A percentile compares a stretch with the other conserved stretches of the same genome.
Conservation (phyloP, 352 stramenopile genomes). For the Phytophthora constricta region DNA sequence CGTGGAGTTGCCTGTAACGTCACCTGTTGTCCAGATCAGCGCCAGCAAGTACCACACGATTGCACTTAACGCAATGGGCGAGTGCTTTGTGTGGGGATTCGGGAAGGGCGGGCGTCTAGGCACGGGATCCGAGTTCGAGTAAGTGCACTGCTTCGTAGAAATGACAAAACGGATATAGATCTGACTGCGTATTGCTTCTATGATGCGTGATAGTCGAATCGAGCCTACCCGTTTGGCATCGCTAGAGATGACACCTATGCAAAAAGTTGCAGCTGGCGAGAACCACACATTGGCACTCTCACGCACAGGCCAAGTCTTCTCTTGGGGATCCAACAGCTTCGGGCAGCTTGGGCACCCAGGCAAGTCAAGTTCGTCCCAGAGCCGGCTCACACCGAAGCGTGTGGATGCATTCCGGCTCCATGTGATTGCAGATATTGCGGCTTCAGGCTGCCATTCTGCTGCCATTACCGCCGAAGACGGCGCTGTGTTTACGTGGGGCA, state of each 20-base stretch:
- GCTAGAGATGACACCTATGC: conserved; percentile 62
- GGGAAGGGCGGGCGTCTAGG: conserved; percentile 80
- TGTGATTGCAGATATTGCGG: conserved; percentile 66
- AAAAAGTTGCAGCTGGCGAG: conserved; percentile 74
- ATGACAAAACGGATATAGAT: conserved; percentile 5
- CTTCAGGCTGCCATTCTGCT: conserved; percentile 75
- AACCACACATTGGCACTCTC: conserved; percentile 85
- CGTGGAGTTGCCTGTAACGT: conserved; percentile 60
- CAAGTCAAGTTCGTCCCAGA: conserved; percentile 64
- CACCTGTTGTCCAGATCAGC: conserved; percentile 69
- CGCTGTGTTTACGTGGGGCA: conserved; percentile 78
- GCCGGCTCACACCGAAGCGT: conserved; percentile 71
- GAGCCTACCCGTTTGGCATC: conserved; percentile 61
- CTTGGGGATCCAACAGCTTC: conserved; percentile 87
- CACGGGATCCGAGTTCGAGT: conserved; percentile 83
- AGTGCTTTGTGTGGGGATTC: conserved; percentile 87
- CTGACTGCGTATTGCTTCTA: background rate
- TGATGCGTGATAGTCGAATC: conserved; percentile 51
- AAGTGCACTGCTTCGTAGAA: conserved; percentile 21
- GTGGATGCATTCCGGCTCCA: conserved; percentile 71
- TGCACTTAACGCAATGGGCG: conserved; percentile 60
- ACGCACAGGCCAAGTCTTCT: conserved; percentile 70
- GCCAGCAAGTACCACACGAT: conserved; percentile 86
- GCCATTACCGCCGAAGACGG: conserved; percentile 56
- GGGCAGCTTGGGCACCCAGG: conserved; percentile 72